Conservation (phyloP, 2,329 filamentous ascomycete species). For the Periglandula ipomoeae region DNA sequence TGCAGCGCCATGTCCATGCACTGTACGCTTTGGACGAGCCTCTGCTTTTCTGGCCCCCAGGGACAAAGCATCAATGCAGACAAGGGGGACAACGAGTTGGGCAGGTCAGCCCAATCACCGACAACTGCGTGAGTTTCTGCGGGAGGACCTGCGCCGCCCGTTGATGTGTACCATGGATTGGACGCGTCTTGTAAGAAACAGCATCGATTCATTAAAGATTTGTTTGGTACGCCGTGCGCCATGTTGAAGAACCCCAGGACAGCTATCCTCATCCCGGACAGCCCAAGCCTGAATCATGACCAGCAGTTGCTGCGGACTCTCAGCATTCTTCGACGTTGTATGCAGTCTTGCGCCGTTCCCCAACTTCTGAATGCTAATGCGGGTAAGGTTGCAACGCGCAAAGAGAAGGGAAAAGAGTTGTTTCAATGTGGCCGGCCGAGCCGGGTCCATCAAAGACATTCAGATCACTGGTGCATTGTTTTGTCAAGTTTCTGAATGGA, state of each 20-base stretch:
- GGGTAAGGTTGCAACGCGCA: not conserved
- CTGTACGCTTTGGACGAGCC: not conserved
- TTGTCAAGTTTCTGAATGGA: too few species aligned
- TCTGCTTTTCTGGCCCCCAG: not conserved
- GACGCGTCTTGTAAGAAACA: not conserved
- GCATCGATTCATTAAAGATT: not conserved
- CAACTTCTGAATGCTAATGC: not conserved
- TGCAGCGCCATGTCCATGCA: too few species aligned
- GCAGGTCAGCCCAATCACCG: not conserved
- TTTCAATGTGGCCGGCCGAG: too few species aligned
- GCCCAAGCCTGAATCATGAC: too few species aligned
- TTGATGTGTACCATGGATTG: not conserved
- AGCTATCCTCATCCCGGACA: not conserved
- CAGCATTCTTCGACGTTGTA: too few species aligned
- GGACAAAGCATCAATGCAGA: not conserved
- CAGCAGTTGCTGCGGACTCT: not conserved
- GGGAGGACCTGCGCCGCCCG: constrained; percentile 1
- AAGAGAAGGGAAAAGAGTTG: too few species aligned
- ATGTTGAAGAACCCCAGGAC: too few species aligned
- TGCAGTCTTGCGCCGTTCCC: too few species aligned
- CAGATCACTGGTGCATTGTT: too few species aligned
- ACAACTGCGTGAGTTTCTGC: constrained; percentile 4
- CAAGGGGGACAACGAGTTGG: not conserved
- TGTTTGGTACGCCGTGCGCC: not conserved
- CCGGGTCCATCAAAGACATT: too few species aligned